Percentiles rank a stretch among this genome's conserved stretches.
phyloP scores from a whole-genome alignment of 768 basidiomycete species.

The Plicaturopsis crispa region DNA sequence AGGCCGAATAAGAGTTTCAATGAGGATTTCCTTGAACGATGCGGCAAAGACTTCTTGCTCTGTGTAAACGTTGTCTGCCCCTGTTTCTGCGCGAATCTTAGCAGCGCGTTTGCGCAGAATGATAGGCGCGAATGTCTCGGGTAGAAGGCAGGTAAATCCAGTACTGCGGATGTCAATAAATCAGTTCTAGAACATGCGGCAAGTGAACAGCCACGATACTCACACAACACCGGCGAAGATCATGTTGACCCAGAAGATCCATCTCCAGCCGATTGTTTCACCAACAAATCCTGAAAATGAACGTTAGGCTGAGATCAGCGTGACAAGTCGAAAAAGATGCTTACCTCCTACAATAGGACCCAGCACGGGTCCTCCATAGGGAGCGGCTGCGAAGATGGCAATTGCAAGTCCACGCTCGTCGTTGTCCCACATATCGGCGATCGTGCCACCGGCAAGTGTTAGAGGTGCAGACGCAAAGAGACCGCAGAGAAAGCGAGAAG shows the following conservation, averaged over 20 bases:
- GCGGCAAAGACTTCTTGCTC: slow-evolving; percentile 33
- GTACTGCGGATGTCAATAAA: too few relatives aligned
- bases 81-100: slow-evolving; percentile 27
- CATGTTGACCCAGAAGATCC: slow-evolving; percentile 33
- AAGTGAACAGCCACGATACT: slow-evolving; percentile 5
- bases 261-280: slow-evolving; percentile 29
- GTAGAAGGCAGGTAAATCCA: too few relatives aligned
- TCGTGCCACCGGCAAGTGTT: slow-evolving; percentile 15
- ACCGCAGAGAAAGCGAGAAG: slow-evolving; percentile 20
- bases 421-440: slow-evolving; percentile 16
- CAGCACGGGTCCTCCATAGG: slow-evolving; percentile 33
- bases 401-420: slow-evolving; percentile 32
- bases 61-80: slow-evolving; percentile 26
- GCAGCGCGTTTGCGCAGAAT: slow-evolving; percentile 31
- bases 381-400: slow-evolving; percentile 31
- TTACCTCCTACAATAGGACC: slow-evolving; percentile 50
- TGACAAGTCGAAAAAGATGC: too few relatives aligned
- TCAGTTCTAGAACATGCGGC: neutral
- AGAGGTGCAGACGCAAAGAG: slow-evolving; percentile 15
- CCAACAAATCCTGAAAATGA: too few relatives aligned
- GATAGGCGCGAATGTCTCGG: slow-evolving; percentile 41
- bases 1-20: slow-evolving; percentile 32
- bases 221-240: slow-evolving; percentile 29
- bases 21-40: slow-evolving; percentile 25
- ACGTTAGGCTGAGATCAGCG: too few relatives aligned